Percentiles rank a stretch among this genome's conserved stretches.
Conservation (phyloP, 2,329 filamentous ascomycete species). For the Beauveria brongniartii region DNA sequence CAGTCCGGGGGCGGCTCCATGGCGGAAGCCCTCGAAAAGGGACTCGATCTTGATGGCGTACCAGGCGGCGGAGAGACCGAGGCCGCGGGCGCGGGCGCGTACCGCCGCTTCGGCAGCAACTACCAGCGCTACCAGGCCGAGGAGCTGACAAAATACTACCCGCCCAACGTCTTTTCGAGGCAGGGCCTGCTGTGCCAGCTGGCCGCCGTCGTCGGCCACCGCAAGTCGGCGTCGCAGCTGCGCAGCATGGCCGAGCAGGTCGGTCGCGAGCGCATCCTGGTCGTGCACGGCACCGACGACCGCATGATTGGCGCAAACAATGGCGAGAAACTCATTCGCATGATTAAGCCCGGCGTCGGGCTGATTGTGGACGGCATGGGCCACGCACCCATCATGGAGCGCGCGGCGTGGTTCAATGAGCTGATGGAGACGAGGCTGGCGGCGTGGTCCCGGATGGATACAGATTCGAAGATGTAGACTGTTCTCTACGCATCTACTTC, state of each 20-base stretch:
- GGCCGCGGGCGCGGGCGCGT: slow-evolving; percentile 24
- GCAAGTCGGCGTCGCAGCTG: slow-evolving; percentile 62
- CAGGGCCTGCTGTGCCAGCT: slow-evolving; percentile 69
- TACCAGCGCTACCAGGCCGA: slow-evolving; percentile 76
- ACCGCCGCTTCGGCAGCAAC: slow-evolving; percentile 60
- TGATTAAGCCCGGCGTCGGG: slow-evolving; percentile 52
- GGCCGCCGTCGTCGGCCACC: slow-evolving; percentile 70
- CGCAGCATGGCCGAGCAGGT: slow-evolving; percentile 56
- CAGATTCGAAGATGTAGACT: neutral
- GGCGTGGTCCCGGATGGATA: slow-evolving; percentile 38
- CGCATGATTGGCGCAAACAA: slow-evolving; percentile 70
- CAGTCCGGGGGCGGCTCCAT: neutral
- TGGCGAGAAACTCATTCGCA: slow-evolving; percentile 58
- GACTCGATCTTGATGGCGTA: neutral
- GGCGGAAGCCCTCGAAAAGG: neutral
- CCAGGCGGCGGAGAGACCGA: neutral
- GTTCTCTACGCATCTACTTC: neutral
- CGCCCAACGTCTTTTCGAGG: slow-evolving; percentile 52
- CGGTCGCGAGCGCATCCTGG: slow-evolving; percentile 64
- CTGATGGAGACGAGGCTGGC: slow-evolving; percentile 51
- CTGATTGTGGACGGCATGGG: slow-evolving; percentile 63
- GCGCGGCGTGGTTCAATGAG: slow-evolving; percentile 58
- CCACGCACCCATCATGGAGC: slow-evolving; percentile 68
- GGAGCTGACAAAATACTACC: slow-evolving; percentile 63
- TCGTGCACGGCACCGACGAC: slow-evolving; percentile 70